A percentile compares a stretch with the other conserved stretches of the same genome.
phyloP scores from a whole-genome alignment of 2,329 filamentous ascomycete species.

The Penicillium sp. region DNA sequence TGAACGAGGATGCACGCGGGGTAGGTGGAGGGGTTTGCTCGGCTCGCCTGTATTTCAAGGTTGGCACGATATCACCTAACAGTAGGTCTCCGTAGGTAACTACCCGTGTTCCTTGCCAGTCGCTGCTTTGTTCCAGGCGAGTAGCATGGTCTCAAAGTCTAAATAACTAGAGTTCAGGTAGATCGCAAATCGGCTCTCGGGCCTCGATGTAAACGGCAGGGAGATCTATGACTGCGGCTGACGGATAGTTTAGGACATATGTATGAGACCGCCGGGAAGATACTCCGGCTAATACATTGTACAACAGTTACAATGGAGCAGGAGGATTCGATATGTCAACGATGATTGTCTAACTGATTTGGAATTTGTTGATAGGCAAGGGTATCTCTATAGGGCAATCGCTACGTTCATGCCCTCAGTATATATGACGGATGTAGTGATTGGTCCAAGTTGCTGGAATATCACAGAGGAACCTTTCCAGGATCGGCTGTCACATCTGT shows the following conservation, averaged over 20 bases:
- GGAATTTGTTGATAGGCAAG: conserved; percentile 6
- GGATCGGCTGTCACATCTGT: conserved; percentile 17
- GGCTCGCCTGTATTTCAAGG: not conserved
- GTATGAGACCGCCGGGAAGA: not conserved
- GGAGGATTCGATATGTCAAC: conserved; percentile 1
- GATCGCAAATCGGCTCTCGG: not conserved
- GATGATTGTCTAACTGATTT: conserved; percentile 2
- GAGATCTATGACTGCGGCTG: not conserved
- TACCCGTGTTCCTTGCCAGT: not conserved
- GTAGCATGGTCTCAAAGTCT: not conserved
- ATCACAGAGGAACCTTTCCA: conserved; percentile 8
- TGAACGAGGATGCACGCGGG: not conserved
- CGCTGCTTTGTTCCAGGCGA: not conserved
- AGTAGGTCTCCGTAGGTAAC: not conserved
- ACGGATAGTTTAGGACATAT: not conserved
- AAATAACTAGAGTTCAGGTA: not conserved
- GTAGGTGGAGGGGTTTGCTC: not conserved
- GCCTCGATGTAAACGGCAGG: not conserved
- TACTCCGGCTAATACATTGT: not conserved
- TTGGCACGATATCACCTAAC: not conserved
- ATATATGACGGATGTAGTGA: not conserved
- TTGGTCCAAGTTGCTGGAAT: conserved; percentile 6
- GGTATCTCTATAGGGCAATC: conserved; percentile 4
- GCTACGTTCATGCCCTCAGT: conserved; percentile 1
- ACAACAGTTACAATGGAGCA: not conserved